phyloP scores from a whole-genome alignment of 1,139 yeast genomes.

The Saccharomyces hybrid region DNA sequence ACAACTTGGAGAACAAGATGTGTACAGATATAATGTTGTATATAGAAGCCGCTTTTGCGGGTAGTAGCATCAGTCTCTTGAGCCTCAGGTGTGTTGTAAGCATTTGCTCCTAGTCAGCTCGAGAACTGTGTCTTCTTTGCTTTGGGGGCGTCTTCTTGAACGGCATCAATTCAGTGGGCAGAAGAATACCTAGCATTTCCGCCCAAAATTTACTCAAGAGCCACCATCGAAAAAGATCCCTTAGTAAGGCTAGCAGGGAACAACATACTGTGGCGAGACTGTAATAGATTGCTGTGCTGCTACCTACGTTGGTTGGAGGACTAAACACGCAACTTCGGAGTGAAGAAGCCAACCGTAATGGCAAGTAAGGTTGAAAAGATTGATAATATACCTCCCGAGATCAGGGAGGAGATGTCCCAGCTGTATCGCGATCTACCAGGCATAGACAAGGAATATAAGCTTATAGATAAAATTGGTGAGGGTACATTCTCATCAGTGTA shows the following conservation, averaged over 20 bases:
- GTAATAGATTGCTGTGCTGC: neutral
- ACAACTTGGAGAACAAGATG: no score
- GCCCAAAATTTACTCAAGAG: neutral
- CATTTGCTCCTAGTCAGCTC: neutral
- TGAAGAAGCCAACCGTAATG: neutral
- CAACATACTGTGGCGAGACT: no score
- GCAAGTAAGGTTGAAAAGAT: neutral
- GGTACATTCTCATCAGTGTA: conserved; percentile 91
- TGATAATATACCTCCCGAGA: conserved; percentile 29
- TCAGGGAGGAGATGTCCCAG: conserved; percentile 57
- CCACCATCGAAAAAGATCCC: neutral
- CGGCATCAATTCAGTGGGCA: neutral
- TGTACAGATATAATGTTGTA: no score
- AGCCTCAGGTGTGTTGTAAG: neutral
- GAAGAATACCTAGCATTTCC: neutral
- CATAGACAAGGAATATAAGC: conserved; percentile 50
- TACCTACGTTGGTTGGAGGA: neutral
- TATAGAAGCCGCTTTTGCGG: no score
- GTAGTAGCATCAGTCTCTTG: neutral
- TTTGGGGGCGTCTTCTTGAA: neutral
- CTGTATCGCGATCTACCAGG: conserved; percentile 59
- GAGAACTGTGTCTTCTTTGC: neutral
- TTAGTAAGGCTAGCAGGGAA: neutral
- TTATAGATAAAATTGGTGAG: conserved; percentile 85
- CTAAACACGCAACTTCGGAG: neutral